Evolutionary conservation across 2,329 filamentous ascomycete genomes (phyloP), one percentile per base, ranked within the genome.

Genomic region (Botryotinia convoluta): DNA sequence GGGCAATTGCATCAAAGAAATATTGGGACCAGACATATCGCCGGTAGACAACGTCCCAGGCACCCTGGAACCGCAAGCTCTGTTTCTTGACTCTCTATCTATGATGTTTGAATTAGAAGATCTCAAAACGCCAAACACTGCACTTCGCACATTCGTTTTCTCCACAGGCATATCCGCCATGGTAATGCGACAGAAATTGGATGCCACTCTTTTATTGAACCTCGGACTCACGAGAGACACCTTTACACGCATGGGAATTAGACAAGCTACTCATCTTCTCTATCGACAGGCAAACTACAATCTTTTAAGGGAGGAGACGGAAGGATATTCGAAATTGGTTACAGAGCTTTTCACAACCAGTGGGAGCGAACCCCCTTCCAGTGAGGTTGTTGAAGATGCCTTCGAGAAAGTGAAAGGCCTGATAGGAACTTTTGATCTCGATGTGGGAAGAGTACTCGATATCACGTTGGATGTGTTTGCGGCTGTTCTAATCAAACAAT

Each of bases 211-310:
- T 14, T 85, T 98, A 18, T 89, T 92, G 78, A 87, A 91, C 42
- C 84, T 98, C 22, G 92, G 92, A 16, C 86, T 99, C 61, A 93
- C 97, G 67, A 89, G 94, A 68, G 90, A 92, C n/a, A 95, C 91
- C 9, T 99, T 98, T 81, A 86, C 88, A 73, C 91, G 91, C 77
- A 90, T 96, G 80, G 92, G 92, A 26, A 94, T 97, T 76, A 91
- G 95, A 72, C 94, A 97, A 80, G 93, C 95, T 67, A 99, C 96
- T 12, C 97, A 98, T 78, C 86, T 96, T 7, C 87, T 99, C 0
- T 99, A 99, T 82, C 92, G 95, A 74, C 96, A 98, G 83, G 94
- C 95, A 22, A 98, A 97, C 82, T 98, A 97, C 85, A 99, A 99
- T 79, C 85, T 99, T 12, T 85, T 99, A 32, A 91, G 96, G 62